Conservation (phyloP, 2,329 filamentous ascomycete species). For the Aspergillus fijiensis region DNA sequence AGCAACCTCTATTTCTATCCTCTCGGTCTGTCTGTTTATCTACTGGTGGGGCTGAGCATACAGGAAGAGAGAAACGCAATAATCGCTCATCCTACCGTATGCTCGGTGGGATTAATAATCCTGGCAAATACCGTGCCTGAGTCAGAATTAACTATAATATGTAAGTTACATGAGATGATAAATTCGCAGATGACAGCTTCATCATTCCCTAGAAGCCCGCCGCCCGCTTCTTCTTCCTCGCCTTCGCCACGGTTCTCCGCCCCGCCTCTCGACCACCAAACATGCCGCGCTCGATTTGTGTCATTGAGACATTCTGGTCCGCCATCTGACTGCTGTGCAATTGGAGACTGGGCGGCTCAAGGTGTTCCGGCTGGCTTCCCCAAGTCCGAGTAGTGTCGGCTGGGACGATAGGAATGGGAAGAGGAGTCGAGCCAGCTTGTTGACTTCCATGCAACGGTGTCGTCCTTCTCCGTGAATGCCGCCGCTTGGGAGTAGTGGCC, state of each 20-base stretch:
- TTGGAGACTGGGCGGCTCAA: conserved; percentile 17
- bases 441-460: conserved; percentile 16
- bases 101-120: background rate
- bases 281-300: conserved; percentile 40
- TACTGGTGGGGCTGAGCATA: background rate
- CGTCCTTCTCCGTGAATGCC: conserved; percentile 28
- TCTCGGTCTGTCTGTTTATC: background rate
- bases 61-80: background rate
- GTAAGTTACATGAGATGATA: background rate
- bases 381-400: conserved; percentile 24
- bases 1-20: background rate
- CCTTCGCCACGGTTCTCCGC: conserved; percentile 29
- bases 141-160: too few relatives aligned
- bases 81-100: conserved; percentile 9
- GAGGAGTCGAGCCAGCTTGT: conserved; percentile 17
- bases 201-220: conserved; percentile 39
- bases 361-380: conserved; percentile 35
- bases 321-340: conserved; percentile 37
- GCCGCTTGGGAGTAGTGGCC: conserved; percentile 21
- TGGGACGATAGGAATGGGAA: conserved; percentile 27
- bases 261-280: conserved; percentile 39
- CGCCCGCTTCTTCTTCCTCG: conserved; percentile 41
- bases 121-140: too few relatives aligned
- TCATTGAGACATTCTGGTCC: conserved; percentile 39
- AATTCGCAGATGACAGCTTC: background rate